Conservation (phyloP, 805 yeast species). For the Kurtzmaniella fragi region DNA sequence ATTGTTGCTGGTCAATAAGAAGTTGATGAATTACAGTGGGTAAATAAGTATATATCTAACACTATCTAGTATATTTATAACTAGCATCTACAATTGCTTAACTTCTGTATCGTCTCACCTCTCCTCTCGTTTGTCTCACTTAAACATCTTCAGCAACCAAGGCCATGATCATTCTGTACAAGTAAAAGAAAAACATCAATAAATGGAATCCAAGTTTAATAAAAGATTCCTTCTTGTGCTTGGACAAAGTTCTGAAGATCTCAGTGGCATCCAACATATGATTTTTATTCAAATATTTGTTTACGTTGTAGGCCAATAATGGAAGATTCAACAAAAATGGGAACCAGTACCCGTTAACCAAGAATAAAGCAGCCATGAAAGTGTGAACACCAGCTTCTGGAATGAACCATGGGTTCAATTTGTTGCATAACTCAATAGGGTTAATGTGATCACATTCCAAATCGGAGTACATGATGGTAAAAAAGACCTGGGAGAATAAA, state of each 20-base stretch:
- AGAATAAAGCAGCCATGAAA: slow-evolving; percentile 59
- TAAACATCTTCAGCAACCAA: slow-evolving; percentile 60
- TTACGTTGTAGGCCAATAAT: slow-evolving; percentile 74
- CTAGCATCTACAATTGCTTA: neutral
- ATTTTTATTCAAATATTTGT: slow-evolving; percentile 73
- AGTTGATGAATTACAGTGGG: slow-evolving; percentile 12
- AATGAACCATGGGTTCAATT: slow-evolving; percentile 78
- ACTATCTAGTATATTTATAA: neutral
- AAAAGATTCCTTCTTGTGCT: slow-evolving; percentile 89
- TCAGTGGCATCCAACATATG: slow-evolving; percentile 95
- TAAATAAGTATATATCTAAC: neutral
- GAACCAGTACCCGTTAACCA: slow-evolving; percentile 90
- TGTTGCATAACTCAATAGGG: slow-evolving; percentile 93
- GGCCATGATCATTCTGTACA: slow-evolving; percentile 94
- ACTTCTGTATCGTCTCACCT: neutral
- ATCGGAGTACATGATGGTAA: slow-evolving; percentile 93
- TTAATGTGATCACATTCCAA: slow-evolving; percentile 95
- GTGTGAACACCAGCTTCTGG: slow-evolving; percentile 90
- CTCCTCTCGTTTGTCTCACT: neutral
- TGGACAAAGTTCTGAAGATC: slow-evolving; percentile 88
- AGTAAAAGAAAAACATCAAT: slow-evolving; percentile 88
- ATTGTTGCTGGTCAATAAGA: slow-evolving; percentile 17
- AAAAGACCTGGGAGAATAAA: slow-evolving; percentile 88
- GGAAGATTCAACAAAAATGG: slow-evolving; percentile 81
- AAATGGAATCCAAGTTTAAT: slow-evolving; percentile 88